These are phyloP conservation scores for Leishmania amazonensis DNA, from an alignment of 208 protist species.

Conservation along the genomic window DNA sequence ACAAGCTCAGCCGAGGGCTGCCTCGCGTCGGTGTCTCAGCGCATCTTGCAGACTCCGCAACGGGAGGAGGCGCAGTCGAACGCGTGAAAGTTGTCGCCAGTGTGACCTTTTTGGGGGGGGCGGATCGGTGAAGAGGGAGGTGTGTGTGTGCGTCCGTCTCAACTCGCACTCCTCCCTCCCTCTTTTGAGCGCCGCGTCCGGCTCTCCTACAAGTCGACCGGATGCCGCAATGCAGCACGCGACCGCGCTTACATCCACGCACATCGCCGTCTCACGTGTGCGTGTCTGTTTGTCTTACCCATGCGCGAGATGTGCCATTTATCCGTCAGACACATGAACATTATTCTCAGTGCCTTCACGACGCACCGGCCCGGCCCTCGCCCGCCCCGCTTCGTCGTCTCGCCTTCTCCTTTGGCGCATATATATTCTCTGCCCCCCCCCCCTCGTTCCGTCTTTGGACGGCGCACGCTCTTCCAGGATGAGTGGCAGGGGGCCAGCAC, in stretches of 20 bases:
- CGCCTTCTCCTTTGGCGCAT: not conserved
- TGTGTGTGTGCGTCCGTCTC: not conserved
- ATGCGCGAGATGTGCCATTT: not conserved
- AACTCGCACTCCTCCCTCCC: not conserved
- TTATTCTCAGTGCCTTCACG: not conserved
- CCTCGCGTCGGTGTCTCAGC: not conserved
- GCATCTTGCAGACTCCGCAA: not conserved
- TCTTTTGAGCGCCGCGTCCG: not conserved
- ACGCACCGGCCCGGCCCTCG: not conserved
- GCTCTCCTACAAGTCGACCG: not conserved
- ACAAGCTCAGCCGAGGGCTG: not conserved
- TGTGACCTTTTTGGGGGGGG: not conserved
- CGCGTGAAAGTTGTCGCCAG: not conserved
- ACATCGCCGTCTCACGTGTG: not conserved
- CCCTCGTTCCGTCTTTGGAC: not conserved
- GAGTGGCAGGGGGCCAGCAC: not conserved
- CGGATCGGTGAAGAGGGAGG: no score
- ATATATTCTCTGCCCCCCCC: not conserved
- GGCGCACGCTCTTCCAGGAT: not conserved
- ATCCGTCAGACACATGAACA: not conserved
- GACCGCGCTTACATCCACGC: not conserved
- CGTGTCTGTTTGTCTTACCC: not conserved
- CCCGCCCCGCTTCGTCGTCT: not conserved
- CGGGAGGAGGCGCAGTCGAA: not conserved
- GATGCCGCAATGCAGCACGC: not conserved